Percentiles rank a stretch among this genome's conserved stretches.
phyloP scores from a whole-genome alignment of 1,139 yeast species.

The Meyerozyma smithsonii region DNA sequence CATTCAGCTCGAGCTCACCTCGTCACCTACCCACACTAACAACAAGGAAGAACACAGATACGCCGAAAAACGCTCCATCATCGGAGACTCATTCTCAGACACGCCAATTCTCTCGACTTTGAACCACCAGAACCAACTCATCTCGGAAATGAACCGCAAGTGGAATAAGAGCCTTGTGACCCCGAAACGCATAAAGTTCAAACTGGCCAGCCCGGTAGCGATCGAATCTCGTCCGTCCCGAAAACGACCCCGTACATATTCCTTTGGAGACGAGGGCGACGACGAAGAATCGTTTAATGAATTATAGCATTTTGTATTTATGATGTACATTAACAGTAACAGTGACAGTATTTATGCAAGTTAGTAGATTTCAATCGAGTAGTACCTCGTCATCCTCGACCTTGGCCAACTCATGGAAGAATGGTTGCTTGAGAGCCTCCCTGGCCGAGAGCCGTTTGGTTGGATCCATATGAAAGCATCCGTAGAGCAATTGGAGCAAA shows the following conservation, averaged over 20 bases:
- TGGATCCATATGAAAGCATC: constrained; percentile 56
- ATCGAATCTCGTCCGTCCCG: constrained; percentile 4
- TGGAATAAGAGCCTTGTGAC: constrained; percentile 25
- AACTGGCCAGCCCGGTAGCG: neutral
- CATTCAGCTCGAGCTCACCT: constrained; percentile 28
- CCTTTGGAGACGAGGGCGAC: constrained; percentile 19
- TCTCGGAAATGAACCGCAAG: constrained; percentile 31
- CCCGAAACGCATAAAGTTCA: neutral
- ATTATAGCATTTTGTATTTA: constrained; percentile 1
- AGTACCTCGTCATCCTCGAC: constrained; percentile 37
- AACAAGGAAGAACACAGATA: constrained; percentile 1
- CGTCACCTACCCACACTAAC: constrained; percentile 9
- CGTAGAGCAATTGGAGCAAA: constrained; percentile 50
- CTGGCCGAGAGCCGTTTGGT: constrained; percentile 50
- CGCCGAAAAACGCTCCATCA: neutral
- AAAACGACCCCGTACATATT: constrained; percentile 19
- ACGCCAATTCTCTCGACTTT: constrained; percentile 14
- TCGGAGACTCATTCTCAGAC: constrained; percentile 2
- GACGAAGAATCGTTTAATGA: constrained; percentile 7
- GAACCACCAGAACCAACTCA: constrained; percentile 30
- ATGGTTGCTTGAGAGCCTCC: constrained; percentile 51
- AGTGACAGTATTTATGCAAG: neutral
- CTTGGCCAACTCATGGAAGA: constrained; percentile 40
- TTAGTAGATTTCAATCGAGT: constrained; percentile 11
- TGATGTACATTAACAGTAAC: constrained; percentile 4